These are phyloP conservation scores for Inonotus obliquus DNA, from an alignment of 1,284 basidiomycete species.

Conservation along the genomic window DNA sequence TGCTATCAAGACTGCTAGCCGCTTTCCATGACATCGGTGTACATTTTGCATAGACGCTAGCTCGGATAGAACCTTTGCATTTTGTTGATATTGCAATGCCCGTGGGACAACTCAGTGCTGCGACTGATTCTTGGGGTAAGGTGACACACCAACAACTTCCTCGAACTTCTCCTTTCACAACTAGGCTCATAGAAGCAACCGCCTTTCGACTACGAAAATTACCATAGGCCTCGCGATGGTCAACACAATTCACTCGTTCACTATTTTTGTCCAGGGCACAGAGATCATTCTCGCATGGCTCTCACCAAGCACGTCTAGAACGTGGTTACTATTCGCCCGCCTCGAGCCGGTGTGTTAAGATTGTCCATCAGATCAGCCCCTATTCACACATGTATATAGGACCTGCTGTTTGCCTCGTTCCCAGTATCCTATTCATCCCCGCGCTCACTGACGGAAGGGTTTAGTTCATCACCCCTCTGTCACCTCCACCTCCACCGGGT, in stretches of 20 bases:
- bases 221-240: too few species aligned
- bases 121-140: too few species aligned
- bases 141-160: too few species aligned
- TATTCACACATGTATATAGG: neutral
- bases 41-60: constrained; percentile 62
- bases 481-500: neutral
- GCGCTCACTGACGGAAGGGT: neutral
- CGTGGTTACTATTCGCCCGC: neutral
- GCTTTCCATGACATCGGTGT: constrained; percentile 82
- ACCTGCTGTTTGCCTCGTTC: neutral
- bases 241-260: neutral
- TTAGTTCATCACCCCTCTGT: neutral
- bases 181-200: too few species aligned
- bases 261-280: neutral
- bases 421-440: neutral
- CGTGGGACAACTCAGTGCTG: too few species aligned
- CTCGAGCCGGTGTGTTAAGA: too few species aligned
- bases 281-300: neutral
- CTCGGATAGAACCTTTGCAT: neutral
- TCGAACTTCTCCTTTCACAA: too few species aligned
- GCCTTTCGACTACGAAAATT: too few species aligned
- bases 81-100: too few species aligned
- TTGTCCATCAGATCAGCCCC: neutral
- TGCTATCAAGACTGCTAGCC: constrained; percentile 49
- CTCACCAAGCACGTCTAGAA: neutral